Base-by-base conservation (phyloP, 2,329 filamentous ascomycete genomes). In the Fusarium globosum region DNA sequence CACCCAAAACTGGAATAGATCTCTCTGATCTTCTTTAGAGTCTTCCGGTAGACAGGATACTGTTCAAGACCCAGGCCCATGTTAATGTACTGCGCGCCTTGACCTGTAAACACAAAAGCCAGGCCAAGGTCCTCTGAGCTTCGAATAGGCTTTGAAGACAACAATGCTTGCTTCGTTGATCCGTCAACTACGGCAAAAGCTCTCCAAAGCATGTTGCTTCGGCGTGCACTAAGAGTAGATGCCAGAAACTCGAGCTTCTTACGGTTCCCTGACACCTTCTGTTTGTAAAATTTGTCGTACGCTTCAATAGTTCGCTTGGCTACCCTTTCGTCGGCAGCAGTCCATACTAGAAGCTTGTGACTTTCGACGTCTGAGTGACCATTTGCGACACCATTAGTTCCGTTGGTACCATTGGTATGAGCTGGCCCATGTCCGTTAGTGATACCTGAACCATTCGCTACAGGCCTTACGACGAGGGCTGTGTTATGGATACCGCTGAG, bases 271-370 rank as follows among this genome's bases (percentile, higher is more conserved):
- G 2, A 7, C 1, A 33, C 20, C 28, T 13, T 69, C 36, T 58
- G 20, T 4, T 51, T 43, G 38, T 63, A 39, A 7, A 52, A 71
- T 6, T 3, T 26, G 3, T 39, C 2, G 9, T 61, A 57, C 6
- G 9, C 33, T 15, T 68, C n/a, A 4, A 51, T 12, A 9, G 30
- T 73, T 7, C 73, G 56, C 30, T 75, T 73, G 1, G 79, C 69
- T 3, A 80, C 79, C 14, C 69, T 65, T 62, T 83, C 78, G 51
- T 82, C 80, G 45, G 81, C 79, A 36, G 80, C 81, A 11, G 78
- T 80, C 63, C 83, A 75, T 14, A 82, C 80, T 65, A 85, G 87
- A 33, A 85, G 77, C 71, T 82, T 51, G 4, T 16, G 30, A 10
- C 20, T 16, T 3, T 35, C 30, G 2, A 35, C n/a, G 4, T 51